Evolutionary conservation across 306 rosid species (phyloP).

Genomic region (Delonix regia): DNA sequence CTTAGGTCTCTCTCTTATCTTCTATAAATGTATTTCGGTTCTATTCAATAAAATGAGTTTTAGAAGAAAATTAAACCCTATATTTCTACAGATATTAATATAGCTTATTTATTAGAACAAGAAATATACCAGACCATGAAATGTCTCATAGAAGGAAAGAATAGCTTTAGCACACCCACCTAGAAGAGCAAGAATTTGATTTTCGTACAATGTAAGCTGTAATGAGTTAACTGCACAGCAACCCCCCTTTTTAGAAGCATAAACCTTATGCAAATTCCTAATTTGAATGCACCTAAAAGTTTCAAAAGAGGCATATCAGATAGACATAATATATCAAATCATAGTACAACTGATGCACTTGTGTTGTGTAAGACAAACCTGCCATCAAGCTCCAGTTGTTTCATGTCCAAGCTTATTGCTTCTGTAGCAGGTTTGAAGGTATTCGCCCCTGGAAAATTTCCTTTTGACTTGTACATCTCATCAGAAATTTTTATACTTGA

Average conservation of each 20-base stretch:
- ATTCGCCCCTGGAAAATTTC: constrained; percentile 42
- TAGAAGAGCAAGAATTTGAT: constrained; percentile 96
- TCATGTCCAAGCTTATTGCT: constrained; percentile 86
- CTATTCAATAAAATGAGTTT: too few relatives aligned
- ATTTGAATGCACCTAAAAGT: constrained; percentile 88
- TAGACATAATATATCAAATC: constrained; percentile 26
- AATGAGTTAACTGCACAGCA: constrained; percentile 88
- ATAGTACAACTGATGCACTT: constrained; percentile 28
- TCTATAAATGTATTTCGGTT: too few relatives aligned
- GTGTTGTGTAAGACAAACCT: constrained; percentile 56
- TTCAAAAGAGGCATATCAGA: constrained; percentile 21
- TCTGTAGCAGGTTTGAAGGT: constrained; percentile 58
- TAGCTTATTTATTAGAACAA: background rate
- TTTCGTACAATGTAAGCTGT: constrained; percentile 82
- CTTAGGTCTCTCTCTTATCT: too few relatives aligned
- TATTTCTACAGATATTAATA: background rate
- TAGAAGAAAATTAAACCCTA: too few relatives aligned
- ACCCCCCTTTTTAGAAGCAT: constrained; percentile 78
- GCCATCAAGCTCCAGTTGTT: constrained; percentile 90
- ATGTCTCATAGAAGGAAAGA: background rate
- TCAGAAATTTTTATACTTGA: constrained; percentile 40
- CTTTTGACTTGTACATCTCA: constrained; percentile 35
- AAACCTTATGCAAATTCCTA: constrained; percentile 87
- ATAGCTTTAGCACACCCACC: constrained; percentile 53
- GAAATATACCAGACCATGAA: background rate